Evolutionary conservation across 2,329 filamentous ascomycete genomes (phyloP).

Genomic region (Penicillium paneum): DNA sequence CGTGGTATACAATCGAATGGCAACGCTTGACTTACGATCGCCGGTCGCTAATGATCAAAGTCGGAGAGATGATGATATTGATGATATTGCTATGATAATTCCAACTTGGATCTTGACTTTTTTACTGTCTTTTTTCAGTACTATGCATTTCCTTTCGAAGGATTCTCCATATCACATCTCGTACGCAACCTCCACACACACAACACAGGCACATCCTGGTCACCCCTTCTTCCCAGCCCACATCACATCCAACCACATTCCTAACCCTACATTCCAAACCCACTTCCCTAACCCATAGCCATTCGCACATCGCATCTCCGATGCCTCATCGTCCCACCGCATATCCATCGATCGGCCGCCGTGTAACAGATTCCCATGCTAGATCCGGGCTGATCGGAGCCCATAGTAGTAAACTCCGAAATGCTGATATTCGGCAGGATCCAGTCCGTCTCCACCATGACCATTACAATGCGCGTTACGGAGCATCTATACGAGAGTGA

Average conservation of each 20-base stretch:
- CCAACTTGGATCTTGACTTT: background rate
- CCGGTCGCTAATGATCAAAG: background rate
- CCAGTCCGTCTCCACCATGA: background rate
- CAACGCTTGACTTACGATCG: background rate
- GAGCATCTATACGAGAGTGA: background rate
- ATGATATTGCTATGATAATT: background rate
- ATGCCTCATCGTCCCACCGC: background rate
- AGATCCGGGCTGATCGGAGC: background rate
- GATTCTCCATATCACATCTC: background rate
- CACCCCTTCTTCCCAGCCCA: background rate
- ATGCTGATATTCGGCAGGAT: background rate
- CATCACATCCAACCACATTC: background rate
- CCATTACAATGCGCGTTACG: background rate
- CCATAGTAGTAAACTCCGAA: background rate
- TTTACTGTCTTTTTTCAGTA: background rate
- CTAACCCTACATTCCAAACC: background rate
- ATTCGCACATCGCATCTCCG: background rate
- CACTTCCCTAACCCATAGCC: background rate
- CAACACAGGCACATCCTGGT: background rate
- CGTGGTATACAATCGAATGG: background rate
- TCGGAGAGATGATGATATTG: background rate
- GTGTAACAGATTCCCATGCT: background rate
- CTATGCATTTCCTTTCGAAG: background rate
- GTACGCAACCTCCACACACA: background rate
- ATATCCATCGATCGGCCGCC: background rate